Evolutionary conservation across 345 rosid genomes (phyloP).

Genomic region (Corymbia maculata): DNA sequence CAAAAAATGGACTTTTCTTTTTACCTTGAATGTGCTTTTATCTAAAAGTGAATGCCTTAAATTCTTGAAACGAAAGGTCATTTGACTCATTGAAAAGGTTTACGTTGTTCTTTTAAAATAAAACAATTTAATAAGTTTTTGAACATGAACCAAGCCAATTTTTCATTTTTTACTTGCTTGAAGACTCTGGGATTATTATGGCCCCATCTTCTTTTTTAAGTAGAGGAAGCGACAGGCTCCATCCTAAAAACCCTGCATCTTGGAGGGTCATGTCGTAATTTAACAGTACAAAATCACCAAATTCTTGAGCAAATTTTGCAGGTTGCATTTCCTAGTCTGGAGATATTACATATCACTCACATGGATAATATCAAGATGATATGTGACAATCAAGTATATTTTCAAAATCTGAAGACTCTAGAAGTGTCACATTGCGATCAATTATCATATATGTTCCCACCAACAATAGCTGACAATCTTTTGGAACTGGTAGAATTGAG

Average conservation of each 20-base stretch:
- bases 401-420: not conserved
- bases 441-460: not conserved
- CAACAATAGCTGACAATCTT: not conserved
- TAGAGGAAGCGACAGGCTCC: no score
- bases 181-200: not conserved
- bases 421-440: not conserved
- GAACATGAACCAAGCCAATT: accelerated
- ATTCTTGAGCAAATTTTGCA: no score
- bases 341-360: no score
- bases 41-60: accelerated
- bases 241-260: no score
- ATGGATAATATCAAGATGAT: no score
- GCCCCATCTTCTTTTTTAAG: not conserved
- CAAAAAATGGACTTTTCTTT: accelerated
- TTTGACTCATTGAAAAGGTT: no score
- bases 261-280: no score
- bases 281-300: no score
- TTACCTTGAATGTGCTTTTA: not conserved
- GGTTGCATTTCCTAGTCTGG: no score
- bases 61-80: accelerated
- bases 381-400: no score
- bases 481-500: not conserved
- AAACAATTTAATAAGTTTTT: no score
- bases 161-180: accelerated
- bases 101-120: no score